These are phyloP conservation scores for Melocanna baccifera DNA, from an alignment of 176 grass and related monocot genomes.

Conservation along the genomic window DNA sequence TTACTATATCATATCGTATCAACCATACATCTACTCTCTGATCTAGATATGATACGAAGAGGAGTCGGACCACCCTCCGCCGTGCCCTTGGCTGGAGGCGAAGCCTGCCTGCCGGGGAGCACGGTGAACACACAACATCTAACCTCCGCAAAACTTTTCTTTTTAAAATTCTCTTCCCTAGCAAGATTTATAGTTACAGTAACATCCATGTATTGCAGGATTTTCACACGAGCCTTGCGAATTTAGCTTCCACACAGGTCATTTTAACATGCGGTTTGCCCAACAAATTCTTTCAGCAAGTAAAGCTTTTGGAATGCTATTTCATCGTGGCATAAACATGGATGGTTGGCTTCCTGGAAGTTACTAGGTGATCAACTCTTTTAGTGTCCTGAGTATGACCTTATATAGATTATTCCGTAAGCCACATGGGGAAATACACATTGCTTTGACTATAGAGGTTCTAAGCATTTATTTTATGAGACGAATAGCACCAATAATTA, in stretches of 20 bases:
- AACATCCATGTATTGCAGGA: conserved; percentile 24
- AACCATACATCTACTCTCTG: no score
- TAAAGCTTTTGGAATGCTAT: background rate
- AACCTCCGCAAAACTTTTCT: background rate
- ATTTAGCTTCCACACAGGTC: conserved; percentile 25
- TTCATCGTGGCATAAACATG: no score
- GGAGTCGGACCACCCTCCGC: background rate
- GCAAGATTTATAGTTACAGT: background rate
- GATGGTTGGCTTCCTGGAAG: background rate
- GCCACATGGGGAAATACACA: background rate
- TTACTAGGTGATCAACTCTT: background rate
- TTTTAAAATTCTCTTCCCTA: background rate
- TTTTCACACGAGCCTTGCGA: conserved; percentile 29
- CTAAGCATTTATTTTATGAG: background rate
- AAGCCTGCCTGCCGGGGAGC: background rate
- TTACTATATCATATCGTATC: no score
- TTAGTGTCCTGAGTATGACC: background rate
- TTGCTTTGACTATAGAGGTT: background rate
- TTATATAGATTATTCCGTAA: background rate
- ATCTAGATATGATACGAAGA: no score
- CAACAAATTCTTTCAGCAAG: no score
- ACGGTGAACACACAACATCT: background rate
- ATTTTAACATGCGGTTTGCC: no score
- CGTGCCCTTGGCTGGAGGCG: background rate
- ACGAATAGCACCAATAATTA: background rate